These are phyloP conservation scores for Ensete glaucum DNA, from an alignment of 176 grass and related monocot genomes.

Conservation along the genomic window DNA sequence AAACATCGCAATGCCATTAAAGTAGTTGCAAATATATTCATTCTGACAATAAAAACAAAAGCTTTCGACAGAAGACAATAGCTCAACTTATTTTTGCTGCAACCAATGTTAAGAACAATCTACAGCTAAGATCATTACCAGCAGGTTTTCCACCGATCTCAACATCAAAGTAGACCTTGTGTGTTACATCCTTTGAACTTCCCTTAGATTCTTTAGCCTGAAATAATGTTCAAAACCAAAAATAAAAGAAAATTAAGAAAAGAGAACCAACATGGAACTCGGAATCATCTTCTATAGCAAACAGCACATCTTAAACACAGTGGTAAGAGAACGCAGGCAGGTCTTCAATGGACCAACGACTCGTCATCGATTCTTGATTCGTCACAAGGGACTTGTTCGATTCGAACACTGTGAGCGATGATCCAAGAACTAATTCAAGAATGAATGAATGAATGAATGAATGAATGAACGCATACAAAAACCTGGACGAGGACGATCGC, in stretches of 20 bases:
- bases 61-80: no score
- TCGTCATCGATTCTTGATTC: no score
- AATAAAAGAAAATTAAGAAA: not conserved
- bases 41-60: no score
- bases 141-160: conserved; percentile 78
- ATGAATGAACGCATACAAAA: conserved; percentile 5
- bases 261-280: not conserved
- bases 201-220: conserved; percentile 59
- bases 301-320: no score
- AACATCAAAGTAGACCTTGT: conserved; percentile 91
- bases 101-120: not conserved
- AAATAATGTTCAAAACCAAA: not conserved
- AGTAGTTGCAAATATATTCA: no score
- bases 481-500: conserved; percentile 74
- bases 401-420: not conserved
- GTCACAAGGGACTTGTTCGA: no score
- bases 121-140: conserved; percentile 25
- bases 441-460: no score
- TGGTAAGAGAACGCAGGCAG: no score
- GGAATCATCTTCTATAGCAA: no score
- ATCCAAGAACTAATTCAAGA: not conserved
- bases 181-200: conserved; percentile 54
- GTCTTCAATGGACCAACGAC: no score
- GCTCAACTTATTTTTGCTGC: no score
- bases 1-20: no score